These are phyloP conservation scores for Auriscalpium vulgare DNA, from an alignment of 768 basidiomycete genomes.

Conservation along the genomic window DNA sequence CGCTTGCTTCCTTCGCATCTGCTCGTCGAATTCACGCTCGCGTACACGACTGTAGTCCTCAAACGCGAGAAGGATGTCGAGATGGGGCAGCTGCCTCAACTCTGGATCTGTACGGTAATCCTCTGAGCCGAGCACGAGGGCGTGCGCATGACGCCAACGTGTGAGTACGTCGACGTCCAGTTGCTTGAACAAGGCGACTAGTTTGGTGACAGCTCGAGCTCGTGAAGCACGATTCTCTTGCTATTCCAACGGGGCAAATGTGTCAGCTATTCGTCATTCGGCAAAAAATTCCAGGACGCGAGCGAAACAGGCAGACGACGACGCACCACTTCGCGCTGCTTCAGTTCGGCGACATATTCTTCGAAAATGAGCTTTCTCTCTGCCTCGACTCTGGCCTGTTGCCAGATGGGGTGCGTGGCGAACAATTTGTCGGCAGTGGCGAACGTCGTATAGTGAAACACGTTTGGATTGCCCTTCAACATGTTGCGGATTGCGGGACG, in stretches of 20 bases:
- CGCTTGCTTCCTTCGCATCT: slow-evolving; percentile 69
- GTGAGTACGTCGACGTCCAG: slow-evolving; percentile 91
- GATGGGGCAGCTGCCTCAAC: slow-evolving; percentile 73
- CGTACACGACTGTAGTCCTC: slow-evolving; percentile 90
- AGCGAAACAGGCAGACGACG: background rate
- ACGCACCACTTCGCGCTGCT: slow-evolving; percentile 82
- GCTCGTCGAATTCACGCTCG: slow-evolving; percentile 88
- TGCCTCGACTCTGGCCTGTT: slow-evolving; percentile 73
- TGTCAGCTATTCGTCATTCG: too few relatives aligned
- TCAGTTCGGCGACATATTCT: slow-evolving; percentile 82
- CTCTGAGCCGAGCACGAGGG: slow-evolving; percentile 64
- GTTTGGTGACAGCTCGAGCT: slow-evolving; percentile 71
- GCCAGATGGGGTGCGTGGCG: slow-evolving; percentile 85
- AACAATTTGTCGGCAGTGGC: slow-evolving; percentile 83
- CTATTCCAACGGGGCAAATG: slow-evolving; percentile 28
- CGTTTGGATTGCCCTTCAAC: slow-evolving; percentile 79
- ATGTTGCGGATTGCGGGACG: slow-evolving; percentile 83
- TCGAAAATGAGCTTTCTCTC: slow-evolving; percentile 87
- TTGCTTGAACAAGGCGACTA: slow-evolving; percentile 78
- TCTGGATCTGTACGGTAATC: slow-evolving; percentile 75
- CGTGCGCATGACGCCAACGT: slow-evolving; percentile 82
- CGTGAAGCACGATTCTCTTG: slow-evolving; percentile 75
- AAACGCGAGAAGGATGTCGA: slow-evolving; percentile 89
- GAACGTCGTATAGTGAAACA: slow-evolving; percentile 90
- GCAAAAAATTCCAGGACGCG: background rate